These are phyloP conservation scores for Leishmania amazonensis DNA, from an alignment of 208 protist species.

Conservation along the genomic window DNA sequence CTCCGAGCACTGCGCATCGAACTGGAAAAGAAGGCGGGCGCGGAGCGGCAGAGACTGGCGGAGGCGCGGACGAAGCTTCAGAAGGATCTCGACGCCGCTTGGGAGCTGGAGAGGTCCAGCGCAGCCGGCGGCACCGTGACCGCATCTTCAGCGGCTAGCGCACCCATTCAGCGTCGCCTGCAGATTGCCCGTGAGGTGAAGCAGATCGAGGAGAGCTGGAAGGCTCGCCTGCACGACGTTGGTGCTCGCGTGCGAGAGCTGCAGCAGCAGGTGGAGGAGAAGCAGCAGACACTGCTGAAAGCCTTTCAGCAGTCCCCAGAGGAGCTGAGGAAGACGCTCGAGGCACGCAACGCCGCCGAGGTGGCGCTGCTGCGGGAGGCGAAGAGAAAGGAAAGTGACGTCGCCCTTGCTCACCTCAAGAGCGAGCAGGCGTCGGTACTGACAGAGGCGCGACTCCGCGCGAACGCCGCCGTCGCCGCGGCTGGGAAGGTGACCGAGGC, in stretches of 20 bases:
- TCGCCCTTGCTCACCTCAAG: slow-evolving; percentile 13
- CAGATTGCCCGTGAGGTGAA: slow-evolving; percentile 33
- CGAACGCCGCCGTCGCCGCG: slow-evolving; percentile 10
- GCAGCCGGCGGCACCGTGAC: neutral
- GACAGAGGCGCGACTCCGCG: slow-evolving; percentile 12
- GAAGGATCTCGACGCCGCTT: slow-evolving; percentile 29
- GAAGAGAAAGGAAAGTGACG: slow-evolving; percentile 21
- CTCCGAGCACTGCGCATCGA: slow-evolving; percentile 40
- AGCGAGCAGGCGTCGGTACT: slow-evolving; percentile 30
- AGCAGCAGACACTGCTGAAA: slow-evolving; percentile 27
- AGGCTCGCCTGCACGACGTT: slow-evolving; percentile 31
- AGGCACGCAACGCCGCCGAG: slow-evolving; percentile 29
- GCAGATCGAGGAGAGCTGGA: slow-evolving; percentile 38
- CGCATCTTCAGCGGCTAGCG: neutral
- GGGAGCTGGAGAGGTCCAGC: slow-evolving; percentile 21
- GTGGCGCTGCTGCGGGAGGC: slow-evolving; percentile 30
- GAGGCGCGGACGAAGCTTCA: slow-evolving; percentile 21
- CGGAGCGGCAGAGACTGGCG: slow-evolving; percentile 28
- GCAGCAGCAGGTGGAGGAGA: slow-evolving; percentile 25
- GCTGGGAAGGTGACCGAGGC: slow-evolving; percentile 13
- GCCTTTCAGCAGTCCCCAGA: slow-evolving; percentile 23
- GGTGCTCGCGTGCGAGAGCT: slow-evolving; percentile 23
- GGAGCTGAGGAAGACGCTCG: slow-evolving; percentile 26
- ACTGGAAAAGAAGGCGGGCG: slow-evolving; percentile 35
- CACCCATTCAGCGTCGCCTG: slow-evolving; percentile 17